Percentiles rank a stretch among this genome's conserved stretches.
phyloP scores from a whole-genome alignment of 305 asterid genomes.

The Solanum hybrid region DNA sequence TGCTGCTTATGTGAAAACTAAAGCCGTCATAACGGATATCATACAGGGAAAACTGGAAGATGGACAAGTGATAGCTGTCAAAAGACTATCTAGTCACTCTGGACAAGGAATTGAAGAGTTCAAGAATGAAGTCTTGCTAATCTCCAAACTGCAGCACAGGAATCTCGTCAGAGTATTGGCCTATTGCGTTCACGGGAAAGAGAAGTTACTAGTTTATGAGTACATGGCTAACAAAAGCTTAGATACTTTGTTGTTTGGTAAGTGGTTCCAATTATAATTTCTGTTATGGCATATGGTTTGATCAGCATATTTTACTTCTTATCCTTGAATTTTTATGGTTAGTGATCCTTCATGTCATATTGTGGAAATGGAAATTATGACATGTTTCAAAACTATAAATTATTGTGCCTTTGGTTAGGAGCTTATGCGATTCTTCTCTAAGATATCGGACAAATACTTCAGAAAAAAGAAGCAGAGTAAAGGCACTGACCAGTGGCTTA shows the following conservation, averaged over 20 bases:
- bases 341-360: neutral
- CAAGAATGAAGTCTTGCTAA: slow-evolving; percentile 10
- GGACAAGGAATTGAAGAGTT: slow-evolving; percentile 16
- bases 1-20: neutral
- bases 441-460: accelerated
- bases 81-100: slow-evolving; percentile 8
- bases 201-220: slow-evolving; percentile 13
- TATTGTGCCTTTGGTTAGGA: neutral
- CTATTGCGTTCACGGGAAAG: slow-evolving; percentile 7
- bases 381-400: accelerated
- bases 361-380: neutral
- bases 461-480: neutral
- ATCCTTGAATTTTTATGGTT: neutral
- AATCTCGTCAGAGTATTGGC: slow-evolving; percentile 12
- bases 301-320: neutral
- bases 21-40: neutral
- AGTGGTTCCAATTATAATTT: neutral
- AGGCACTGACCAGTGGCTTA: neutral
- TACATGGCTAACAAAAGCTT: slow-evolving; percentile 5
- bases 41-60: slow-evolving; percentile 1
- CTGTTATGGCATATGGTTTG: neutral
- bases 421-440: neutral
- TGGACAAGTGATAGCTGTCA: slow-evolving; percentile 8
- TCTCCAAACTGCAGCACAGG: slow-evolving; percentile 15
- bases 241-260: slow-evolving; percentile 11